These are phyloP conservation scores for Monosporozyma aerobia DNA, from an alignment of 805 yeast species.

Conservation along the genomic window DNA sequence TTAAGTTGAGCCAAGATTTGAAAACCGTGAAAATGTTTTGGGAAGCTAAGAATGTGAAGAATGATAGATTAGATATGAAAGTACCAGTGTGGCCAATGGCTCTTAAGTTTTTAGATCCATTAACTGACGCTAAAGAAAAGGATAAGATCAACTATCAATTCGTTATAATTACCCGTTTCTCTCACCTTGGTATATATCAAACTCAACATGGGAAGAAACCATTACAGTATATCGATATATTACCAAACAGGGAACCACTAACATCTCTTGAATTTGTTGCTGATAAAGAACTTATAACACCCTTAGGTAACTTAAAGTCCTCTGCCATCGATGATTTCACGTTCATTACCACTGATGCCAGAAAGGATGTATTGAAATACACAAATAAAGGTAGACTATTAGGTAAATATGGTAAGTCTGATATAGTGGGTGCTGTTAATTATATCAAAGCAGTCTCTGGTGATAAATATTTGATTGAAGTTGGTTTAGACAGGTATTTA, in stretches of 20 bases:
- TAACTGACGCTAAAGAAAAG: constrained; percentile 10
- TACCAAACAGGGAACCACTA: constrained; percentile 24
- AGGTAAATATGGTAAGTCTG: constrained; percentile 71
- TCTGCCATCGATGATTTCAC: constrained; percentile 27
- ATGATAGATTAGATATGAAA: constrained; percentile 65
- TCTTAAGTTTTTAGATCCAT: constrained; percentile 33
- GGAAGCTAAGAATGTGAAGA: constrained; percentile 75
- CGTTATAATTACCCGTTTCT: constrained; percentile 49
- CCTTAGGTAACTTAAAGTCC: constrained; percentile 16
- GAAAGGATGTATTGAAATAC: constrained; percentile 51
- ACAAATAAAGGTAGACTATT: constrained; percentile 44
- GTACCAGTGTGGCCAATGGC: constrained; percentile 73
- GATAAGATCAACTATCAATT: constrained; percentile 34
- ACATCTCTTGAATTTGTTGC: constrained; percentile 13
- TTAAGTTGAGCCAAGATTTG: constrained; percentile 10
- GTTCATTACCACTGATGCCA: constrained; percentile 65
- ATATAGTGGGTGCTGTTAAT: constrained; percentile 49
- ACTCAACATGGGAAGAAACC: constrained; percentile 65
- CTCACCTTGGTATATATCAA: constrained; percentile 63
- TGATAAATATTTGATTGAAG: constrained; percentile 50
- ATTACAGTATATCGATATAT: constrained; percentile 26
- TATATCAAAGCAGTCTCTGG: constrained; percentile 20
- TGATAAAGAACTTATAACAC: constrained; percentile 5
- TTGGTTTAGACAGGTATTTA: constrained; percentile 81
- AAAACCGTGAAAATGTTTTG: constrained; percentile 35